Evolutionary conservation across 495 filamentous ascomycete species (phyloP).

Genomic region (Trichoderma virens): DNA sequence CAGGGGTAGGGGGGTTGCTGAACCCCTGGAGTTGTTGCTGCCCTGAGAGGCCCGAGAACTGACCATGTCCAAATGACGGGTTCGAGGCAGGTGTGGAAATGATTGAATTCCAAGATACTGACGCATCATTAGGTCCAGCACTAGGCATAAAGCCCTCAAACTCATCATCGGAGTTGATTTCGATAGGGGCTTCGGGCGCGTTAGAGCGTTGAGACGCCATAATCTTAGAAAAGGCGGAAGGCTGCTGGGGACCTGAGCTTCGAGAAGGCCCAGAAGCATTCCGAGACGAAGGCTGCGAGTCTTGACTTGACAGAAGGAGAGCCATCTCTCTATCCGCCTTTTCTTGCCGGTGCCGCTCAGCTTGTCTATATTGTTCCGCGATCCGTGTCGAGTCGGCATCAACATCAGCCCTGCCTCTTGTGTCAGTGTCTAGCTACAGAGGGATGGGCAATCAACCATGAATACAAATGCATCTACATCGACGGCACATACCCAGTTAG

Average conservation of each 20-base stretch:
- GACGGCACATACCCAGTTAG: conserved; percentile 22
- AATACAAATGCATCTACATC: not conserved
- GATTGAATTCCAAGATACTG: not conserved
- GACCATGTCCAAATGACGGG: not conserved
- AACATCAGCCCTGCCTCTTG: not conserved
- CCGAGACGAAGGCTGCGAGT: not conserved
- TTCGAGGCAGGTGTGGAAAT: not conserved
- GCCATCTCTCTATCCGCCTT: not conserved
- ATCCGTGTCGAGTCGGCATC: not conserved
- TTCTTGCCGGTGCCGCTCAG: not conserved
- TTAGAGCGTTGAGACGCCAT: not conserved
- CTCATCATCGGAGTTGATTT: not conserved
- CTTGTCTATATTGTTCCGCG: not conserved
- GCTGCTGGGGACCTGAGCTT: not conserved
- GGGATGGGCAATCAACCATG: not conserved
- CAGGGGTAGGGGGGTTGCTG: not conserved
- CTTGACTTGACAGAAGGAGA: not conserved
- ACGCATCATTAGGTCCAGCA: not conserved
- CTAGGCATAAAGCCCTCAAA: not conserved
- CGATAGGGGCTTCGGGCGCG: not conserved
- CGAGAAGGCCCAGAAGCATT: not conserved
- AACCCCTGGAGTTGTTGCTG: not conserved
- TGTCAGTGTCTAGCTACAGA: not conserved
- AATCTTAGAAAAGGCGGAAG: not conserved
- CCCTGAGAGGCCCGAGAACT: not conserved